A percentile compares a stretch with the other conserved stretches of the same genome.
Evolutionary conservation across 2,329 filamentous ascomycete species (phyloP).

Genomic region (Magnaporthales sp.): DNA sequence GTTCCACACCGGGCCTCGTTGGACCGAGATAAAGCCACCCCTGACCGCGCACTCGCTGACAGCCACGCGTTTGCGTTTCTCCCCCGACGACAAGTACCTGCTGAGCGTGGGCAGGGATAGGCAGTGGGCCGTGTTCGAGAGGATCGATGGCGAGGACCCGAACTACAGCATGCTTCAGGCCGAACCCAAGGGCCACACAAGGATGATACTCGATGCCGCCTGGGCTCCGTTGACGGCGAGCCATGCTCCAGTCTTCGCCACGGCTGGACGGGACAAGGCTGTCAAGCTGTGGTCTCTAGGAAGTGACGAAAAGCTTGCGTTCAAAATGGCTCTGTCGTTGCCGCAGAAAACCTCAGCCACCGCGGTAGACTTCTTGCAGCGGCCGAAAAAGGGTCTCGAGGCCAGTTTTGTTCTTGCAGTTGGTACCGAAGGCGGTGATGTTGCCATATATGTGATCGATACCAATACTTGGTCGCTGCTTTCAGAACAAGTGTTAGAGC

Average conservation of each 20-base stretch:
- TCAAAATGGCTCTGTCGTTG: slow-evolving; percentile 45
- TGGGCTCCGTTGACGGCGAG: slow-evolving; percentile 57
- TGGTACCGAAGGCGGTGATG: slow-evolving; percentile 45
- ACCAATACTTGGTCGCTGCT: slow-evolving; percentile 24
- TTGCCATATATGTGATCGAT: slow-evolving; percentile 34
- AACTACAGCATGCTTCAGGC: slow-evolving; percentile 50
- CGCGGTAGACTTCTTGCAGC: slow-evolving; percentile 56
- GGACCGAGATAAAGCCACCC: slow-evolving; percentile 80
- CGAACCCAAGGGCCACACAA: slow-evolving; percentile 77
- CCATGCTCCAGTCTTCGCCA: slow-evolving; percentile 58
- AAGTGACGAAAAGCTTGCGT: slow-evolving; percentile 17
- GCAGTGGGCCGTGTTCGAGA: slow-evolving; percentile 78
- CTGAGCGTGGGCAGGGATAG: slow-evolving; percentile 87
- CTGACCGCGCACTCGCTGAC: slow-evolving; percentile 82
- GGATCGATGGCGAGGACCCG: slow-evolving; percentile 17
- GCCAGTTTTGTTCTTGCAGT: slow-evolving; percentile 38
- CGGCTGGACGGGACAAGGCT: slow-evolving; percentile 81
- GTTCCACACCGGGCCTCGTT: slow-evolving; percentile 71
- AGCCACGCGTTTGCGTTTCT: slow-evolving; percentile 75
- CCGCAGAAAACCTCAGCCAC: slow-evolving; percentile 55
- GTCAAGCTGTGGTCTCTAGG: slow-evolving; percentile 58
- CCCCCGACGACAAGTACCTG: slow-evolving; percentile 60
- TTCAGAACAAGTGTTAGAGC: slow-evolving; percentile 23
- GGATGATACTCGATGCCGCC: slow-evolving; percentile 85
- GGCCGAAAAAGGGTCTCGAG: slow-evolving; percentile 18